Percentiles rank a stretch among this genome's conserved stretches.
These are phyloP conservation scores for Typha latifolia DNA, from an alignment of 176 grass and related monocot genomes.

Conservation along the genomic window DNA sequence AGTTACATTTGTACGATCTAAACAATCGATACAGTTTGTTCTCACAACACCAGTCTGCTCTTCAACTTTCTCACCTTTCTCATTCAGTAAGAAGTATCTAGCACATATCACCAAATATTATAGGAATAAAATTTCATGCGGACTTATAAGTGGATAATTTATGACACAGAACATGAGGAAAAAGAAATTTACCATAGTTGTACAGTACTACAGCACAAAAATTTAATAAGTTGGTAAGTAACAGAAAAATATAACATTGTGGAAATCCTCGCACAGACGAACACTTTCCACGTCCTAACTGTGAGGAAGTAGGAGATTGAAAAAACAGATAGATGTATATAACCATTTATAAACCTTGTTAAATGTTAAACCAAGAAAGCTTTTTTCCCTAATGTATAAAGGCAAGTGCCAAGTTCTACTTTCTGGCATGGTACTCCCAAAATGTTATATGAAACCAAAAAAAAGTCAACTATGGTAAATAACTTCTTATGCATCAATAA, in stretches of 20 bases:
- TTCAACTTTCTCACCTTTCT: slow-evolving; percentile 56
- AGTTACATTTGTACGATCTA: slow-evolving; percentile 98
- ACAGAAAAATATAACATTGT: neutral
- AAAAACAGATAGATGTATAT: too few species aligned
- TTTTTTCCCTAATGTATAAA: too few species aligned
- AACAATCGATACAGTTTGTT: slow-evolving; percentile 97
- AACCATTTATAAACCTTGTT: too few species aligned
- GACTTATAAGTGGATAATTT: neutral
- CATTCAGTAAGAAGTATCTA: slow-evolving; percentile 84
- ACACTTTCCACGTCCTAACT: neutral
- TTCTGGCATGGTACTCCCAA: too few species aligned
- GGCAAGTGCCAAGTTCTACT: too few species aligned
- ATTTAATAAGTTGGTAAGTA: neutral
- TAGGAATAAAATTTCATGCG: neutral
- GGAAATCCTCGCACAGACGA: neutral
- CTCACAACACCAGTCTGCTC: slow-evolving; percentile 70
- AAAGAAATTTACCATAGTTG: neutral
- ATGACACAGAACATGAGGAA: neutral
- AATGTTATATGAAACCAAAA: too few species aligned
- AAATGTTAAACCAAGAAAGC: too few species aligned
- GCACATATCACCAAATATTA: slow-evolving; percentile 25
- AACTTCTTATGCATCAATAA: too few species aligned
- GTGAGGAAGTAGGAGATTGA: neutral
- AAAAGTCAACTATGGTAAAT: too few species aligned
- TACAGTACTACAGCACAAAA: neutral